Evolutionary conservation across 768 basidiomycete genomes (phyloP).

Genomic region (Amanita rubescens): DNA sequence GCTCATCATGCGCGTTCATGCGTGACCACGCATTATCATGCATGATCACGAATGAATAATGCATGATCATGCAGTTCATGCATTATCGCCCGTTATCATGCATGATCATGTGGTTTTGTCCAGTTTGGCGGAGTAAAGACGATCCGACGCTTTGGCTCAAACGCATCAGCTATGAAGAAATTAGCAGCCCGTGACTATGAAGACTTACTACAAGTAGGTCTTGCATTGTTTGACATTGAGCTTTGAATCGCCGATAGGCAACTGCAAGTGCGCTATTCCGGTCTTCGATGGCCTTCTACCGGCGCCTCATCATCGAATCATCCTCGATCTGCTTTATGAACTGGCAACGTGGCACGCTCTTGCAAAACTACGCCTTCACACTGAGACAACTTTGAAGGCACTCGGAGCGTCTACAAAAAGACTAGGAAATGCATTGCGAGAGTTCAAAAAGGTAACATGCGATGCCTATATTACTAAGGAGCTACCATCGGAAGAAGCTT

Average conservation of each 20-base stretch:
- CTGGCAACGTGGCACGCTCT: conserved; percentile 28
- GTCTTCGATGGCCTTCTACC: conserved; percentile 31
- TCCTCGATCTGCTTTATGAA: conserved; percentile 22
- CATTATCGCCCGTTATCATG: too few species aligned
- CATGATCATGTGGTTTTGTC: too few species aligned
- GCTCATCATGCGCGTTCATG: too few species aligned
- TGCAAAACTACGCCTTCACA: conserved; percentile 23
- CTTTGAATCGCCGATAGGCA: too few species aligned
- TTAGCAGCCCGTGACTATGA: conserved; percentile 30
- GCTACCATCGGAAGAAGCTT: conserved; percentile 18
- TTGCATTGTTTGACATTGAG: not conserved
- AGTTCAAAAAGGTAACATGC: conserved; percentile 16
- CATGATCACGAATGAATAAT: too few species aligned
- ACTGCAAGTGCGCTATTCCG: conserved; percentile 26
- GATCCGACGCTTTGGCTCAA: conserved; percentile 27
- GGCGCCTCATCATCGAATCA: conserved; percentile 17
- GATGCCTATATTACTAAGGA: conserved; percentile 15
- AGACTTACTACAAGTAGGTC: conserved; percentile 33
- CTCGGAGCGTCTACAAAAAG: conserved; percentile 19
- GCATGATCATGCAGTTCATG: too few species aligned
- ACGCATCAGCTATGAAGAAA: conserved; percentile 26
- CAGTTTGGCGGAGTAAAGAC: conserved; percentile 7
- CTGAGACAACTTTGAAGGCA: conserved; percentile 17
- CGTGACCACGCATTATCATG: too few species aligned
- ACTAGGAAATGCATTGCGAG: conserved; percentile 18